A percentile compares a stretch with the other conserved stretches of the same genome.
Evolutionary conservation across 208 protist species (phyloP).

Genomic region (Crithidia brevicula): DNA sequence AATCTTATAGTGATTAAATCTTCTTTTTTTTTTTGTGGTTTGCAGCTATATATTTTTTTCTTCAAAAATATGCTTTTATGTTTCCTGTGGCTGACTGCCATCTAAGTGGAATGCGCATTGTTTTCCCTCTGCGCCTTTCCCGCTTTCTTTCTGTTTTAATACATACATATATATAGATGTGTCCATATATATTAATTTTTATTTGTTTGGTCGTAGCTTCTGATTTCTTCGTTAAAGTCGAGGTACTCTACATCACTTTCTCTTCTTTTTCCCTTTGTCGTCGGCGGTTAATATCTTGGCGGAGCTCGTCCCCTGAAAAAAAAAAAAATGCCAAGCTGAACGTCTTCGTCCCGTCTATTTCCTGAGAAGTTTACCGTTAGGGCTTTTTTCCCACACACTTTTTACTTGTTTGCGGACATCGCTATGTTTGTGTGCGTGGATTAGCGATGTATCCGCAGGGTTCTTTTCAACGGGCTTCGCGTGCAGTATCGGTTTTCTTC

Average conservation of each 20-base stretch:
- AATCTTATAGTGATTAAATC: conserved; percentile 8
- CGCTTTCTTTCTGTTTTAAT: background rate
- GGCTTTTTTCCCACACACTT: background rate
- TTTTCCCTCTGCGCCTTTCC: background rate
- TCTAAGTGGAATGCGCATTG: background rate
- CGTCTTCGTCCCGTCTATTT: background rate
- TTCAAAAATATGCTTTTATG: background rate
- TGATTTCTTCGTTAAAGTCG: background rate
- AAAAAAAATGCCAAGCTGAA: background rate
- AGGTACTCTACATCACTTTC: background rate
- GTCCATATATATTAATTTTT: background rate
- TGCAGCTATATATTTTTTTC: conserved; percentile 2
- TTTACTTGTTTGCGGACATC: too few relatives aligned
- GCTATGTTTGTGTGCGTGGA: background rate
- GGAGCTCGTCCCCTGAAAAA: background rate
- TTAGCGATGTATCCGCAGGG: background rate
- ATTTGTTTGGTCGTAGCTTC: background rate
- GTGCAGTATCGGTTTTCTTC: conserved; percentile 13
- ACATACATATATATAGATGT: conserved; percentile 1
- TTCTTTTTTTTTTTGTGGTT: background rate
- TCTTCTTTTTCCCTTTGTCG: conserved; percentile 10
- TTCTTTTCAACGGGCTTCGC: background rate
- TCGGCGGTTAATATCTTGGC: background rate
- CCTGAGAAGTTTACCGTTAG: background rate
- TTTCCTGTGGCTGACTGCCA: background rate